Percentiles rank a stretch among this genome's conserved stretches.
phyloP scores from a whole-genome alignment of 495 filamentous ascomycete species.

The Niebla homalea region DNA sequence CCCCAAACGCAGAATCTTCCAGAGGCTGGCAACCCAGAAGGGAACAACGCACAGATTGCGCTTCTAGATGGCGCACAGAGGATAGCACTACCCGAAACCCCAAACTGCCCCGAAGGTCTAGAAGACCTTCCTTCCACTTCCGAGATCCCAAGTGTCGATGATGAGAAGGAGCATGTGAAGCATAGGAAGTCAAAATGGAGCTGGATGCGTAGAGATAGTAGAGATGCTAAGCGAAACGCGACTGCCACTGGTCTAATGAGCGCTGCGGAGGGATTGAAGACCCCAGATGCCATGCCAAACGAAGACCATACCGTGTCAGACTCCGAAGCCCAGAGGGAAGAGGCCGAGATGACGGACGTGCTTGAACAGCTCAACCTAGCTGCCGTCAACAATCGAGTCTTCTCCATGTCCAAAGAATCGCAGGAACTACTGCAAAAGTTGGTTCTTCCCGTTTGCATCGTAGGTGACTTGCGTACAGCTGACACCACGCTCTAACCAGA shows the following conservation, averaged over 20 bases:
- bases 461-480: not conserved
- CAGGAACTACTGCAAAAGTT: slow-evolving; percentile 57
- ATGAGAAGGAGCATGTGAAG: slow-evolving; percentile 17
- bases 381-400: slow-evolving; percentile 63
- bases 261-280: slow-evolving; percentile 15
- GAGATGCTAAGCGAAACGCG: slow-evolving; percentile 26
- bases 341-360: slow-evolving; percentile 59
- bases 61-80: slow-evolving; percentile 21
- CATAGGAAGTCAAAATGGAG: slow-evolving; percentile 35
- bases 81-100: slow-evolving; percentile 28
- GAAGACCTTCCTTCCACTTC: slow-evolving; percentile 22
- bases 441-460: not conserved
- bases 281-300: slow-evolving; percentile 17
- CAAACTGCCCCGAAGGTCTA: slow-evolving; percentile 12
- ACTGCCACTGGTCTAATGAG: slow-evolving; percentile 16
- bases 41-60: slow-evolving; percentile 21
- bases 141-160: slow-evolving; percentile 10
- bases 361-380: slow-evolving; percentile 71
- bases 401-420: slow-evolving; percentile 70
- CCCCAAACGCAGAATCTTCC: slow-evolving; percentile 9
- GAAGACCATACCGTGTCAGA: slow-evolving; percentile 24
- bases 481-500: not conserved
- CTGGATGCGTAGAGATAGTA: slow-evolving; percentile 29
- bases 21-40: slow-evolving; percentile 12
- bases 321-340: slow-evolving; percentile 42